Base-by-base conservation (phyloP, 2,329 filamentous ascomycete species). In the Bertia moriformis region DNA sequence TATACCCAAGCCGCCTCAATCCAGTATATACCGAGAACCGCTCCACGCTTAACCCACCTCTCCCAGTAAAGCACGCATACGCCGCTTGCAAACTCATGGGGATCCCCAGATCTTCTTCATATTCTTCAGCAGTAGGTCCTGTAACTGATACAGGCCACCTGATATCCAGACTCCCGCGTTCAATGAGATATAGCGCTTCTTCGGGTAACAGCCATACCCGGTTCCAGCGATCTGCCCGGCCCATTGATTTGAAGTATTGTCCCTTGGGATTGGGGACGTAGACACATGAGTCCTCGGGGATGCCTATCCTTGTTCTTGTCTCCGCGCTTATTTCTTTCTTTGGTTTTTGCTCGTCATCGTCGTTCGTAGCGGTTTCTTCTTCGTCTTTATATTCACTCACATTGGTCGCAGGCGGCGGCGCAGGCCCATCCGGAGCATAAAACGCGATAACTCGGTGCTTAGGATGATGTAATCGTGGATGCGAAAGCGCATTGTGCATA, bases 41-140 rank as follows among this genome's bases (percentile, higher is more conserved):
- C 52, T 81, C 77, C 39, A 79, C 57, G 1, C 47, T 35, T 18
- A 35, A 35, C 32, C 32, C 32, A 10, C 10, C 10, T 13, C 32
- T 7, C 32, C 32, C 32, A 35, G 17, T 10, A 17, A 35, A 35
- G 32, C 32, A 35, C 4, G 76, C 66, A 60, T 81, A 81, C 2
- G 73, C 75, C 13, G 68, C 75, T 49, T 82, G 76, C 41, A 82
- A 49, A 51, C 73, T 79, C 74, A 82, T 78, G 0, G 75, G 73
- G n/a, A 78, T 56, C 3, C 62, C 48, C 3, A 49, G 47, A 18
- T 35, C 3, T 56, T 32, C 22, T 5, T 18, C 18, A n/a, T 18
- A 15, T 12, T 41, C 39, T n/a, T 18, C 4, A 12, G 14, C 27
- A 4, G n/a, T 18, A n/a, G 20, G 24, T 41, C 18, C 13, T 39